Evolutionary conservation across 306 rosid genomes (phyloP).

Genomic region (Prunus padus): DNA sequence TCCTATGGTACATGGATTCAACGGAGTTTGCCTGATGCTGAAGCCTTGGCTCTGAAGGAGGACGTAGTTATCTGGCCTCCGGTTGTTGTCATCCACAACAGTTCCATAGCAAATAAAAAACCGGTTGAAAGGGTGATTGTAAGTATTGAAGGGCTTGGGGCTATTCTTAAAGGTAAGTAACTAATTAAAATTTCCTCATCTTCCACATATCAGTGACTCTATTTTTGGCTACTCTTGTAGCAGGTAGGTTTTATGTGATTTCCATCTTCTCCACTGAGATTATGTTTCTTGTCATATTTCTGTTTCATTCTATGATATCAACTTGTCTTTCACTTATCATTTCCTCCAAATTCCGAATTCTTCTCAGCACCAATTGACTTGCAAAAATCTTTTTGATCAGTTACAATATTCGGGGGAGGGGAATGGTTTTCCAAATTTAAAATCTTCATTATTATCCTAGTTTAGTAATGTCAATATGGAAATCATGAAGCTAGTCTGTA

Average conservation of each 20-base stretch:
- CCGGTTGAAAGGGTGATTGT: constrained; percentile 21
- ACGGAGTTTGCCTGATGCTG: constrained; percentile 29
- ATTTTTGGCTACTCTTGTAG: neutral
- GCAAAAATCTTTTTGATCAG: neutral
- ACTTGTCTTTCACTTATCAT: neutral
- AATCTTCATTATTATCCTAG: neutral
- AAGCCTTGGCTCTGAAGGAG: constrained; percentile 35
- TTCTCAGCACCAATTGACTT: neutral
- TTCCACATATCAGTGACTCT: neutral
- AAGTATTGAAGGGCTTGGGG: constrained; percentile 32
- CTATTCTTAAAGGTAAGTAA: constrained; percentile 27
- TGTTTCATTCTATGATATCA: neutral
- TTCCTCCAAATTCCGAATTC: neutral
- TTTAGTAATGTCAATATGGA: neutral
- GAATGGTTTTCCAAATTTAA: neutral
- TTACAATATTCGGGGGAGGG: neutral
- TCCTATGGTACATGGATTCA: constrained; percentile 31
- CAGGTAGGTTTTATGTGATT: neutral
- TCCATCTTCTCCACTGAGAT: neutral
- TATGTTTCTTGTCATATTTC: neutral
- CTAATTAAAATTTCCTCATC: neutral
- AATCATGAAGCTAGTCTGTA: too few relatives aligned
- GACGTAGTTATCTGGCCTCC: constrained; percentile 51
- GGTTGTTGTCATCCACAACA: constrained; percentile 43
- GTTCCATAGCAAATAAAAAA: constrained; percentile 19